phyloP scores from a whole-genome alignment of 352 stramenopile genomes.

The Globisporangium cystogenes region DNA sequence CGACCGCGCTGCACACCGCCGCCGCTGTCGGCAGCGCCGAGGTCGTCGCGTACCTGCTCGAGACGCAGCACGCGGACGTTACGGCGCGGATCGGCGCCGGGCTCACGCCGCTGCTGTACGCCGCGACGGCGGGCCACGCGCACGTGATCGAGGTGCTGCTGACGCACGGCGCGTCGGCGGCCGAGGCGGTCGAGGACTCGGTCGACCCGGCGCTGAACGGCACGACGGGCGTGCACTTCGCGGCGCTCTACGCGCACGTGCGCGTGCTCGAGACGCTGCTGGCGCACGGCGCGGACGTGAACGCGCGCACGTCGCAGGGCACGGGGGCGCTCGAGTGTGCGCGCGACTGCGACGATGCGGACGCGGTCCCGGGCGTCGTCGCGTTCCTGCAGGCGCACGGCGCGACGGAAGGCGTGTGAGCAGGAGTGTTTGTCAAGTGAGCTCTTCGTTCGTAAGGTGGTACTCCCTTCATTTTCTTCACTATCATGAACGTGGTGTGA shows the following conservation, averaged over 20 bases:
- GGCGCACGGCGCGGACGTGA: constrained; percentile 2
- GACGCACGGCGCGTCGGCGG: background rate
- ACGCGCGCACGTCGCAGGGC: constrained; percentile 4
- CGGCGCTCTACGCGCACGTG: constrained; percentile 4
- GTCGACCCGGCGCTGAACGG: constrained; percentile 5
- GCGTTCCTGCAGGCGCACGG: constrained; percentile 7
- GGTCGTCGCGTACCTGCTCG: constrained; percentile 4
- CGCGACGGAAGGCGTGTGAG: background rate
- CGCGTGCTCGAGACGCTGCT: constrained; percentile 7
- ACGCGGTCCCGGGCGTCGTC: background rate
- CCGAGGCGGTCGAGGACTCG: constrained; percentile 1
- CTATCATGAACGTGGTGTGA: background rate
- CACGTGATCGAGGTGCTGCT: constrained; percentile 3
- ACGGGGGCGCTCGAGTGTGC: constrained; percentile 7
- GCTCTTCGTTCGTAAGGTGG: background rate
- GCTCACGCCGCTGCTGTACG: constrained; percentile 5
- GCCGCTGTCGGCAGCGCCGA: background rate
- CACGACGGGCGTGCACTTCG: constrained; percentile 8
- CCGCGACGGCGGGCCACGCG: background rate
- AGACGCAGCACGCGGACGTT: background rate
- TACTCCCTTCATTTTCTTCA: background rate
- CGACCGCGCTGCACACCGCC: constrained; percentile 7
- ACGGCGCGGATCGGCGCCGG: background rate
- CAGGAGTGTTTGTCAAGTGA: too few relatives aligned
- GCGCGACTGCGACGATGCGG: constrained; percentile 1